These are phyloP conservation scores for Cardamine occulta DNA, from an alignment of 345 rosid genomes.

Conservation along the genomic window DNA sequence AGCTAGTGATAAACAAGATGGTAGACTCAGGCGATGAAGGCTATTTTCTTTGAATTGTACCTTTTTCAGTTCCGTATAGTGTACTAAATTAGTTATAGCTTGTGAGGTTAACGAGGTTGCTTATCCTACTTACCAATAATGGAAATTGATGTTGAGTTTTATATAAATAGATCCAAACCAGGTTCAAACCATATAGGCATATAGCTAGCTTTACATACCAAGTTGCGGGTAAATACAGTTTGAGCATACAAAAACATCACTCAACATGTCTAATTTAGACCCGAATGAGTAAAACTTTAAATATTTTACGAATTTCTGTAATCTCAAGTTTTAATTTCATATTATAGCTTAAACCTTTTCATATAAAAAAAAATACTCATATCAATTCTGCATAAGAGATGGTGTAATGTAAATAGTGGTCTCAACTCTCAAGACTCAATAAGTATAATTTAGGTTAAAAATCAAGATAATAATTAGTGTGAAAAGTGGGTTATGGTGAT, in stretches of 20 bases:
- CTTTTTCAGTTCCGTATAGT: neutral
- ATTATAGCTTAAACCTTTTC: too few species aligned
- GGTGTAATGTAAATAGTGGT: neutral
- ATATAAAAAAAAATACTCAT: too few species aligned
- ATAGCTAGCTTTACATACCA: neutral
- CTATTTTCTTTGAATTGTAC: neutral
- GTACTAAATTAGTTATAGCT: conserved; percentile 2
- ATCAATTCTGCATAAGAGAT: too few species aligned
- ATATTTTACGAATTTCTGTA: neutral
- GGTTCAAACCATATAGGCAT: neutral
- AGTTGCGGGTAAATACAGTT: neutral
- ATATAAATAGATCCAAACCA: neutral
- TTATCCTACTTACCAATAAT: neutral
- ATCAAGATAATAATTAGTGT: neutral
- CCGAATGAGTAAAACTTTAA: neutral
- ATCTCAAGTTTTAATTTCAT: too few species aligned
- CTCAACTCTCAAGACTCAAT: neutral
- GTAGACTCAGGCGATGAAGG: neutral
- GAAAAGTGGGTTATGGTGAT: conserved; percentile 6
- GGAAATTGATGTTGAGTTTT: conserved; percentile 13
- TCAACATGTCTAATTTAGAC: neutral
- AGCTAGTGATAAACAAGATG: neutral
- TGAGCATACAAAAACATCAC: neutral
- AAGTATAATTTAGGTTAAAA: neutral
- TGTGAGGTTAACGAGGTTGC: neutral